A percentile compares a stretch with the other conserved stretches of the same genome.
Evolutionary conservation across 495 filamentous ascomycete species (phyloP).

Genomic region (Antarctomyces pellizariae): DNA sequence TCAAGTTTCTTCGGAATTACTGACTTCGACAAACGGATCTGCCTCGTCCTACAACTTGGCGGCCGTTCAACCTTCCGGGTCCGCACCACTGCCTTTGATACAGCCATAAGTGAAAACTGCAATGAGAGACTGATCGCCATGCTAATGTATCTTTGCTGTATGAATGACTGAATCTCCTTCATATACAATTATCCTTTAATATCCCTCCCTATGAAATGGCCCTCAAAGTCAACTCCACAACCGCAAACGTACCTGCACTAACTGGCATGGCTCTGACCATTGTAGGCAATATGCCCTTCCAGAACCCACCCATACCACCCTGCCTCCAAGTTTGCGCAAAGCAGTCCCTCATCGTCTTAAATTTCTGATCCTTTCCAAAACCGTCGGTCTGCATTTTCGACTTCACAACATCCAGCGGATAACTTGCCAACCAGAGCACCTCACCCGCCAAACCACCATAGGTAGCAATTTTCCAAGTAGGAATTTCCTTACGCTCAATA

Average conservation of each 20-base stretch:
- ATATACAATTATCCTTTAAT: too few species aligned
- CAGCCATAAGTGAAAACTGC: too few species aligned
- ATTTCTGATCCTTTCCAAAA: constrained; percentile 40
- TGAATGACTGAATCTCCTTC: too few species aligned
- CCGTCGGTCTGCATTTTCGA: constrained; percentile 98
- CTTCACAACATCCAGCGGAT: constrained; percentile 94
- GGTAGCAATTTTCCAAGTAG: constrained; percentile 62
- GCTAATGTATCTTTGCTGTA: too few species aligned
- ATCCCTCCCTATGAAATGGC: constrained; percentile 19
- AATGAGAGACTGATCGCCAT: too few species aligned
- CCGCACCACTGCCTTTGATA: too few species aligned
- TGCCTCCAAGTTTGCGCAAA: constrained; percentile 58
- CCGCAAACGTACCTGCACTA: constrained; percentile 86
- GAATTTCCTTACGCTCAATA: constrained; percentile 49
- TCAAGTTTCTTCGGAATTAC: too few species aligned
- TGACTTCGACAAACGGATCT: too few species aligned
- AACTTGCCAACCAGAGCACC: constrained; percentile 75
- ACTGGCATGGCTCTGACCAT: constrained; percentile 92
- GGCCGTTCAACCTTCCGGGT: too few species aligned
- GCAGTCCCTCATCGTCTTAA: constrained; percentile 69
- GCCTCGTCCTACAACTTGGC: too few species aligned
- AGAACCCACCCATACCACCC: constrained; percentile 72
- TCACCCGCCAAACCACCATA: constrained; percentile 91
- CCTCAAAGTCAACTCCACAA: constrained; percentile 43
- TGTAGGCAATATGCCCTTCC: constrained; percentile 90